Conservation (phyloP, 139 green algal genomes). For the Tetraselmis chui region DNA sequence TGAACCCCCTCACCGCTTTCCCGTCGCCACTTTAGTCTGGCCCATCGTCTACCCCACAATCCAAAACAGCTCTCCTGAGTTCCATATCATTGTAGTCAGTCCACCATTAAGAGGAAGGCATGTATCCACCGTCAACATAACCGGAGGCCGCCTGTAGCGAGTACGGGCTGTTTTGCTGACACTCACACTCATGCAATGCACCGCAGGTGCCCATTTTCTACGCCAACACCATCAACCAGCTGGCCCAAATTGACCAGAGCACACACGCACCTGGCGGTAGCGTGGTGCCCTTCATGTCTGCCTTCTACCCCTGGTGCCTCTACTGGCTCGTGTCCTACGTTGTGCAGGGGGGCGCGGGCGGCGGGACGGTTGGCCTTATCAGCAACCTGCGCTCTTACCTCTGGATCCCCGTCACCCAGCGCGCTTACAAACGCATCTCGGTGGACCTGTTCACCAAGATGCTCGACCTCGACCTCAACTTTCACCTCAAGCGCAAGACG, state of each 20-base stretch:
- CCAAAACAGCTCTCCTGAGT: too few species aligned
- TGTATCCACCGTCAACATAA: too few species aligned
- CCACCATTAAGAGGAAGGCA: too few species aligned
- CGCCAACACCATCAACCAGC: constrained; percentile 50
- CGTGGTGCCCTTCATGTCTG: background rate
- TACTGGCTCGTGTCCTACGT: constrained; percentile 16
- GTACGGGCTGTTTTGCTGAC: too few species aligned
- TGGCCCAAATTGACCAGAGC: constrained; percentile 13
- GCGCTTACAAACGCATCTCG: constrained; percentile 38
- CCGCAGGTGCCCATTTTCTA: constrained; percentile 56
- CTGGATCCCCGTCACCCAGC: constrained; percentile 72
- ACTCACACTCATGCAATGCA: too few species aligned
- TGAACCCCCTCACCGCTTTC: background rate
- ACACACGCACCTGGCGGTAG: background rate
- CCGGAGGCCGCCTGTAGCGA: too few species aligned
- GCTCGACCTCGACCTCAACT: constrained; percentile 72
- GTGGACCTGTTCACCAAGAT: constrained; percentile 69
- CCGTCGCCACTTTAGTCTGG: too few species aligned
- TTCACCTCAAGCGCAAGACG: constrained; percentile 79
- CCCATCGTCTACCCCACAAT: too few species aligned
- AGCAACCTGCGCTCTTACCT: constrained; percentile 65
- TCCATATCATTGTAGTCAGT: too few species aligned
- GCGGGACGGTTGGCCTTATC: constrained; percentile 54
- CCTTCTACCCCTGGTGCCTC: constrained; percentile 1
- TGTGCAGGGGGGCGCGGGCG: constrained; percentile 26